Percentiles rank a stretch among this genome's conserved stretches.
Conservation (phyloP, 1,284 basidiomycete genomes). For the Singerocomus inundabilis region DNA sequence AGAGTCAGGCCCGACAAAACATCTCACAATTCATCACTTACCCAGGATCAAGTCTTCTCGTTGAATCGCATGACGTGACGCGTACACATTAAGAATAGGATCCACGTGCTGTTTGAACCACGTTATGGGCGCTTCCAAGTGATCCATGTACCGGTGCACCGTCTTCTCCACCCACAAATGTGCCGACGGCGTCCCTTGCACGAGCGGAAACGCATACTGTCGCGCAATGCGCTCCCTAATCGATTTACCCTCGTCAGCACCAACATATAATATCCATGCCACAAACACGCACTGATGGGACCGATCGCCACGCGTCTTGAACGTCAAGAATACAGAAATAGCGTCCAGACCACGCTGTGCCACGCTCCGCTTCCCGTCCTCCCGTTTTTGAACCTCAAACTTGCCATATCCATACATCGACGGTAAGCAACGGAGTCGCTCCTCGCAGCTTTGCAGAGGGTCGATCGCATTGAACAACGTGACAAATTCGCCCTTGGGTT, state of each 20-base stretch:
- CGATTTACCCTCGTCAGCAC: slow-evolving; percentile 8
- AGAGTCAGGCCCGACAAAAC: slow-evolving; percentile 1
- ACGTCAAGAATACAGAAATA: slow-evolving; percentile 52
- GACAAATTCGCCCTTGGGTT: slow-evolving; percentile 61
- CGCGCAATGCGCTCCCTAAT: slow-evolving; percentile 48
- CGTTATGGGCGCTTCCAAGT: slow-evolving; percentile 56
- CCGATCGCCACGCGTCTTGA: slow-evolving; percentile 38
- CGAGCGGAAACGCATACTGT: slow-evolving; percentile 58
- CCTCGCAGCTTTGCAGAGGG: slow-evolving; percentile 41
- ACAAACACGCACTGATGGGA: slow-evolving; percentile 35
- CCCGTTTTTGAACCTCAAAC: slow-evolving; percentile 42
- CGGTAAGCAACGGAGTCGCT: slow-evolving; percentile 39
- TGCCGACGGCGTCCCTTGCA: slow-evolving; percentile 62
- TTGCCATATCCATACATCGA: slow-evolving; percentile 56
- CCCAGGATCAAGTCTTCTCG: slow-evolving; percentile 72
- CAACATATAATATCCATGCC: background rate
- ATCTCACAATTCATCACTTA: slow-evolving; percentile 32
- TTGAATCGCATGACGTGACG: slow-evolving; percentile 51
- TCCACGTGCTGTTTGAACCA: slow-evolving; percentile 76
- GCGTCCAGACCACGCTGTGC: slow-evolving; percentile 56
- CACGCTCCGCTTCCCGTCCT: slow-evolving; percentile 52
- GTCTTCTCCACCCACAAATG: slow-evolving; percentile 67
- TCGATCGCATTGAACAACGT: slow-evolving; percentile 67
- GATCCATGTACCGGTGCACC: slow-evolving; percentile 63
- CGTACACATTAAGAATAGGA: slow-evolving; percentile 56